phyloP scores from a whole-genome alignment of 169 alveolate genomes.

The Cryptosporidium felis region DNA sequence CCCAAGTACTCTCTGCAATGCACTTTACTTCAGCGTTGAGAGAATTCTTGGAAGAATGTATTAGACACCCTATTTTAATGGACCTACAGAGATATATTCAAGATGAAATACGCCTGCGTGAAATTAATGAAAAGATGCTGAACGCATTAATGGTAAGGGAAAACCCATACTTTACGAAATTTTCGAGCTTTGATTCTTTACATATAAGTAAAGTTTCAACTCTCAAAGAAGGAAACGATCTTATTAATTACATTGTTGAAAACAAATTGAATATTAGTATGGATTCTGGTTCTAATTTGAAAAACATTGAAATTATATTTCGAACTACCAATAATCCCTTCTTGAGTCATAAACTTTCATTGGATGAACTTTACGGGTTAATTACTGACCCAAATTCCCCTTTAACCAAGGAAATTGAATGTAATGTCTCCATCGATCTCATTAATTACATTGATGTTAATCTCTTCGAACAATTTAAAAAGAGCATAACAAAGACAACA shows the following conservation, averaged over 20 bases:
- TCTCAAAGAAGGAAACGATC: conserved; percentile 16
- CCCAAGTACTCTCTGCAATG: background rate
- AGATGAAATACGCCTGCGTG: conserved; percentile 58
- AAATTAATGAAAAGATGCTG: conserved; percentile 34
- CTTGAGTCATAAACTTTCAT: background rate
- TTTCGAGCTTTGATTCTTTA: background rate
- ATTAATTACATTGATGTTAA: conserved; percentile 25
- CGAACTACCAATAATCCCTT: background rate
- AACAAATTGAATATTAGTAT: background rate
- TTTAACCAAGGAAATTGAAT: background rate
- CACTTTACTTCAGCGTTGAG: background rate
- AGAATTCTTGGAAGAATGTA: background rate
- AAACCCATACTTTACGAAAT: conserved; percentile 9
- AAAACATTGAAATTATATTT: background rate
- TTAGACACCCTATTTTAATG: conserved; percentile 21
- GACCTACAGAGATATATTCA: conserved; percentile 24
- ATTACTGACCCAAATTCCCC: background rate
- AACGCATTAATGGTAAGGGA: conserved; percentile 11
- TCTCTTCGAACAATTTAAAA: conserved; percentile 22
- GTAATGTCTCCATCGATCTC: background rate
- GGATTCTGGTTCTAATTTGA: background rate
- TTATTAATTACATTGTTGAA: conserved; percentile 2
- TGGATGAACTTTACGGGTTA: conserved; percentile 8
- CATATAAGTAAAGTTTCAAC: background rate
- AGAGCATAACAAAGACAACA: background rate